Evolutionary conservation across 192 early-diverging fungal genomes (phyloP).

Genomic region (Rhizophagus sp.): DNA sequence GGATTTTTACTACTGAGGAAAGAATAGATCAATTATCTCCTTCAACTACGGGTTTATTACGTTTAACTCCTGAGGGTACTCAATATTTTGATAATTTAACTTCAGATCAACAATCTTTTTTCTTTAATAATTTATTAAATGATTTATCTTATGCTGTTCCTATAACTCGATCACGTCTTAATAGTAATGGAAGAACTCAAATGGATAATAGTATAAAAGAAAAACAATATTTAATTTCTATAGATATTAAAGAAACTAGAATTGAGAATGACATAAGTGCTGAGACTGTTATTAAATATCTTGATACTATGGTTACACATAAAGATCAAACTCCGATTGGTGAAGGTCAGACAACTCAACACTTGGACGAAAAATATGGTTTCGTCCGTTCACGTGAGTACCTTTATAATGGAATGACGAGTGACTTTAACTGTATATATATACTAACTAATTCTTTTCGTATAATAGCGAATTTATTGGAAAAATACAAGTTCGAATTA

Average conservation of each 20-base stretch:
- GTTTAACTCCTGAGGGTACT: background rate
- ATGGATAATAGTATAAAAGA: background rate
- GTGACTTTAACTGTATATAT: background rate
- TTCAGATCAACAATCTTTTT: background rate
- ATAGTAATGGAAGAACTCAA: background rate
- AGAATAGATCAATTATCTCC: too few relatives aligned
- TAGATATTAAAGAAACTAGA: background rate
- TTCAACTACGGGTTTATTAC: background rate
- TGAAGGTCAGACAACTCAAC: background rate
- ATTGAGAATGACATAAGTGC: background rate
- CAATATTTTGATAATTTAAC: background rate
- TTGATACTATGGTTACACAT: background rate
- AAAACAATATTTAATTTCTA: background rate
- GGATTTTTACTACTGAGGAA: background rate
- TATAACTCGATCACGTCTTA: background rate
- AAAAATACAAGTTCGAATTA: constrained; percentile 1
- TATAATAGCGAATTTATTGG: constrained; percentile 16
- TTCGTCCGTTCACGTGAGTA: background rate
- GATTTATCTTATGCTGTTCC: background rate
- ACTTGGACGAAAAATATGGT: constrained; percentile 6
- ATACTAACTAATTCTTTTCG: background rate
- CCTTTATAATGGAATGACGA: background rate
- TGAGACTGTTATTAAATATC: background rate
- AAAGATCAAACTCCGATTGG: constrained; percentile 8
- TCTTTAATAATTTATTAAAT: background rate